Evolutionary conservation across 495 filamentous ascomycete species (phyloP), one percentile per base, ranked within the genome.

Genomic region (Entonaema liquescens): DNA sequence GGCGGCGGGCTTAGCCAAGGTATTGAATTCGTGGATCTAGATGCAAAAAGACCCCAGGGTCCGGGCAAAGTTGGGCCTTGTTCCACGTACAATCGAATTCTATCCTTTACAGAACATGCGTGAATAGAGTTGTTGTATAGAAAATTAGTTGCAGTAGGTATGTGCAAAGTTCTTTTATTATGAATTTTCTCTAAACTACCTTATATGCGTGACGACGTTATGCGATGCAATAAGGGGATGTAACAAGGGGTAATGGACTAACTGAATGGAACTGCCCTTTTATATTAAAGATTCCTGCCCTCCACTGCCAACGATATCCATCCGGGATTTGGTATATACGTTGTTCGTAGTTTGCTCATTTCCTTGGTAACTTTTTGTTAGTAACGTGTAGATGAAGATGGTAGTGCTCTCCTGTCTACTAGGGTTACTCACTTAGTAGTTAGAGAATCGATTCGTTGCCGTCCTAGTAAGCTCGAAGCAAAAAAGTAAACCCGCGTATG

Each of bases 21-120:
- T 31, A 62, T 59, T 23, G 56, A 59, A 62, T 36, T 71, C 62
- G 33, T 62, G 63, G 58, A 67, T 57, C 58, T 65, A 66, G 68
- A 72, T 52, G 50, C 54, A 52, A 21, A 47, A 65, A 53, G 64
- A 55, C 52, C 60, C 56, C 59, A 64, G 52, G 70, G 60, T 64
- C 65, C 19, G 61, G 42, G 19, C 42, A 59, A 55, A 60, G 56
- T 54, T 33, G 25, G 55, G 53, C 49, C 59, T 50, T 62, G 6
- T 31, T 67, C 65, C 62, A 44, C 53, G 50, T 62, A 60, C 52
- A 57, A 47, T 35, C 13, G 58, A 57, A 44, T 62, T 62, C 42
- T 36, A 56, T 62, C n/a, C 26, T 66, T 52, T 52, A 19, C 47
- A 12, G 56, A 23, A 23, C 35, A 59, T 33, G 26, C 25, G 8